Evolutionary conservation across 352 stramenopile genomes (phyloP).

Genomic region (Phytopythium boreale): DNA sequence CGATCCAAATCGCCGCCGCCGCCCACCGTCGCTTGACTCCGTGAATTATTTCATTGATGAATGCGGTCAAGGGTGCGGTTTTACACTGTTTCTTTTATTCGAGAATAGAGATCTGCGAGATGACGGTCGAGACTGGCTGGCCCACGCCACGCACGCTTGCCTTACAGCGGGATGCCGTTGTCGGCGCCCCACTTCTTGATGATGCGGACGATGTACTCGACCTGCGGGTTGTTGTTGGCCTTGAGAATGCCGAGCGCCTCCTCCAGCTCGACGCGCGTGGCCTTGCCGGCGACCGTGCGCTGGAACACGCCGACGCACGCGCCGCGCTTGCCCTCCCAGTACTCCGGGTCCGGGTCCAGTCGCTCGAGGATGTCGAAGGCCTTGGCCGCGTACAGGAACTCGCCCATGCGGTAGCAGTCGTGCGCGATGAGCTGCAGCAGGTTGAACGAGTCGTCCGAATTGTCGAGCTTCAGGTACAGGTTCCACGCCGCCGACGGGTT

Average conservation of each 20-base stretch:
- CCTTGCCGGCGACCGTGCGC: constrained; percentile 90
- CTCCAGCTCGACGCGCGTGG: constrained; percentile 85
- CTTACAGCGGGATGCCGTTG: constrained; percentile 81
- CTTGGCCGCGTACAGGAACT: constrained; percentile 95
- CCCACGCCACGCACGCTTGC: not conserved
- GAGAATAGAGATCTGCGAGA: not conserved
- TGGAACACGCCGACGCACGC: constrained; percentile 96
- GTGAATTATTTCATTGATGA: not conserved
- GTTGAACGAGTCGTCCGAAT: constrained; percentile 94
- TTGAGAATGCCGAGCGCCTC: constrained; percentile 92
- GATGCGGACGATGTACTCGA: constrained; percentile 95
- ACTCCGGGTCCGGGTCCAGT: constrained; percentile 94
- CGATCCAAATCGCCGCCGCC: constrained; percentile 32
- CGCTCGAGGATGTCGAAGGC: constrained; percentile 94
- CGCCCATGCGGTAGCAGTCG: constrained; percentile 97
- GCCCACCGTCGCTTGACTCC: constrained; percentile 3
- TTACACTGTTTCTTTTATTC: not conserved
- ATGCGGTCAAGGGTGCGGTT: not conserved
- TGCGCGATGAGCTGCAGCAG: constrained; percentile 96
- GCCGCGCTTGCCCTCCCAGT: constrained; percentile 95
- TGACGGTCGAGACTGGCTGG: not conserved
- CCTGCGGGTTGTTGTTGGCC: constrained; percentile 93
- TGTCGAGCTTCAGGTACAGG: constrained; percentile 96
- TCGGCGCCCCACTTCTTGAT: constrained; percentile 95
- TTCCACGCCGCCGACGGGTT: constrained; percentile 95